Conservation (phyloP, 192 early-diverging fungal genomes). For the Chytriomyces sp. region DNA sequence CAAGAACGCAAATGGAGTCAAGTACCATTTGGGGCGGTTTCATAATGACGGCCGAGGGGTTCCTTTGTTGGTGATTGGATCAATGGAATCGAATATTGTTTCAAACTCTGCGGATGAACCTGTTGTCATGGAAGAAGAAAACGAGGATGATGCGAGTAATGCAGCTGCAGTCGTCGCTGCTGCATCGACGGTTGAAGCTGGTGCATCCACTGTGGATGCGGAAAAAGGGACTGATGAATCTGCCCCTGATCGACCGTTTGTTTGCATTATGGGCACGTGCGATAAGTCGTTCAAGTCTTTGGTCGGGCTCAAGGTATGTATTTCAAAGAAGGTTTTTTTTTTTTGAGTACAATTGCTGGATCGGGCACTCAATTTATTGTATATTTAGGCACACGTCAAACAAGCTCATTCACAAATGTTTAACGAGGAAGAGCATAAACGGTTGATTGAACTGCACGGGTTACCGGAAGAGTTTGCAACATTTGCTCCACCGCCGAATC, state of each 20-base stretch:
- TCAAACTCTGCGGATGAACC: not conserved
- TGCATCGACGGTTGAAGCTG: not conserved
- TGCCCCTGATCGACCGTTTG: conserved; percentile 30
- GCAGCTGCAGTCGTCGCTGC: not conserved
- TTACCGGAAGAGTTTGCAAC: not conserved
- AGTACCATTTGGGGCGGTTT: conserved; percentile 87
- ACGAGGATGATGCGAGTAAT: not conserved
- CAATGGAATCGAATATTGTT: not conserved
- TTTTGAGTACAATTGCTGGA: not conserved
- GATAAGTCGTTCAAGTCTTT: conserved; percentile 93
- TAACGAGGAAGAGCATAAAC: conserved; percentile 9
- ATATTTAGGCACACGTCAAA: conserved; percentile 24
- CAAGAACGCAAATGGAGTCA: conserved; percentile 95
- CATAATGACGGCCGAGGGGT: conserved; percentile 16
- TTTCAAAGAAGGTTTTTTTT: not conserved
- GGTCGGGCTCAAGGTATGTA: conserved; percentile 78
- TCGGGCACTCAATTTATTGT: not conserved
- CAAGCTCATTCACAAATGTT: not conserved
- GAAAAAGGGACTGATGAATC: conserved; percentile 15
- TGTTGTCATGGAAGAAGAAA: not conserved
- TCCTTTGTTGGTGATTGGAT: conserved; percentile 13
- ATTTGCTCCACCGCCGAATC: too few relatives aligned
- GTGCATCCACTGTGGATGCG: not conserved
- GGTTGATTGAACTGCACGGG: conserved; percentile 12
- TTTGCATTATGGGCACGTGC: conserved; percentile 84